phyloP scores from a whole-genome alignment of 2,329 filamentous ascomycete species.

The Fusarium odoratissimum region DNA sequence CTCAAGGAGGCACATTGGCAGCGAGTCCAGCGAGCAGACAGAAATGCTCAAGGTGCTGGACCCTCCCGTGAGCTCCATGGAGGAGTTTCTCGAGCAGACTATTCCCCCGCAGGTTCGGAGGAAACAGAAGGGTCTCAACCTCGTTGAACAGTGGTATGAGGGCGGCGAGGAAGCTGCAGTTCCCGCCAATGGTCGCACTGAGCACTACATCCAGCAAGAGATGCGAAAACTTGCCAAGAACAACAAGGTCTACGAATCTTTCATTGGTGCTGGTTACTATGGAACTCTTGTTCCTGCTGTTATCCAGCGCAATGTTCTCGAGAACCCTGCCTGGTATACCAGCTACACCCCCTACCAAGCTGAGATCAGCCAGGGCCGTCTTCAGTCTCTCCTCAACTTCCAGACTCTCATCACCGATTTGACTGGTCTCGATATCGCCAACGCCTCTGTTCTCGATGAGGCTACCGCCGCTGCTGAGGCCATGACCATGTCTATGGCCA shows the following conservation, averaged over 20 bases:
- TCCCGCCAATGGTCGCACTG: constrained; percentile 41
- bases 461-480: constrained; percentile 93
- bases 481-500: constrained; percentile 85
- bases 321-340: constrained; percentile 97
- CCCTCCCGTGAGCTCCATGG: constrained; percentile 77
- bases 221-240: constrained; percentile 66
- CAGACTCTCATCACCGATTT: constrained; percentile 92
- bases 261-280: constrained; percentile 91
- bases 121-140: constrained; percentile 42
- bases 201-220: constrained; percentile 53
- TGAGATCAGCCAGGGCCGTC: constrained; percentile 93
- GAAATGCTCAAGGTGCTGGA: constrained; percentile 85
- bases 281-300: constrained; percentile 86
- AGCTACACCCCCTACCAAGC: constrained; percentile 98
- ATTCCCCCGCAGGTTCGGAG: constrained; percentile 76
- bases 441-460: constrained; percentile 92
- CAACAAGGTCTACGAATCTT: constrained; percentile 67
- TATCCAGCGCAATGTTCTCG: constrained; percentile 91
- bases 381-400: constrained; percentile 94
- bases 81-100: constrained; percentile 87
- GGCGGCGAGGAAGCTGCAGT: constrained; percentile 36
- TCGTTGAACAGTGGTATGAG: constrained; percentile 47
- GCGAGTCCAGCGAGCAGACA: constrained; percentile 72
- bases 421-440: constrained; percentile 87
- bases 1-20: constrained; percentile 86